Conservation (phyloP, 1,284 basidiomycete species). For the Coniferiporia weirii region DNA sequence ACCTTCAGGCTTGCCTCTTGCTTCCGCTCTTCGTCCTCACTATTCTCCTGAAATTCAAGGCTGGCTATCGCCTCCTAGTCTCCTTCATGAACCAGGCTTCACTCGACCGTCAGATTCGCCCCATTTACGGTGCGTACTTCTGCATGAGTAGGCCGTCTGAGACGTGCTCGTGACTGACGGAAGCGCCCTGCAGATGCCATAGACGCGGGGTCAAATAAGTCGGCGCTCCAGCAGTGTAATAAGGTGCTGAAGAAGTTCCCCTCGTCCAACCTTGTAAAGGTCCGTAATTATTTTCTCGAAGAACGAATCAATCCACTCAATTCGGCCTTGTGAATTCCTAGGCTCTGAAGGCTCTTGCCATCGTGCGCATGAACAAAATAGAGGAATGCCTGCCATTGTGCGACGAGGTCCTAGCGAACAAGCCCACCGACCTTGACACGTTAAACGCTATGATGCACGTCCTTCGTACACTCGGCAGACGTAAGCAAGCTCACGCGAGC, state of each 20-base stretch:
- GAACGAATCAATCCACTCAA: neutral
- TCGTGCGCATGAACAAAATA: slow-evolving; percentile 75
- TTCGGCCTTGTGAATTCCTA: slow-evolving; percentile 26
- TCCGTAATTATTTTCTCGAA: slow-evolving; percentile 26
- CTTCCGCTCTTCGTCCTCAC: neutral
- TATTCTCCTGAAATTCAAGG: neutral
- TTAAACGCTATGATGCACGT: slow-evolving; percentile 79
- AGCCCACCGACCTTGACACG: slow-evolving; percentile 63
- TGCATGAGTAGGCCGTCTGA: neutral
- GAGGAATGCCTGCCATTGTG: slow-evolving; percentile 76
- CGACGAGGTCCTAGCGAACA: slow-evolving; percentile 68
- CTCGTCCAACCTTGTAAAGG: slow-evolving; percentile 68
- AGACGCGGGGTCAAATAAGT: slow-evolving; percentile 80
- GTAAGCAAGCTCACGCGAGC: slow-evolving; percentile 39
- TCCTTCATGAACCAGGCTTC: slow-evolving; percentile 38
- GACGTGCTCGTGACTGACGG: neutral
- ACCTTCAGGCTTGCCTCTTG: neutral
- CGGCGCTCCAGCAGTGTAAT: slow-evolving; percentile 76
- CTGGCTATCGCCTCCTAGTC: neutral
- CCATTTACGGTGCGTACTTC: slow-evolving; percentile 61
- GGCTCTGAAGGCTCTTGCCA: slow-evolving; percentile 81
- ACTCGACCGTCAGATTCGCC: slow-evolving; percentile 73
- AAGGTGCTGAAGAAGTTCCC: slow-evolving; percentile 80
- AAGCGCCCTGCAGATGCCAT: slow-evolving; percentile 58
- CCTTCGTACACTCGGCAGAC: slow-evolving; percentile 67